Evolutionary conservation across 2,329 filamentous ascomycete species (phyloP).

Genomic region (Emmonsiellopsis sp.): DNA sequence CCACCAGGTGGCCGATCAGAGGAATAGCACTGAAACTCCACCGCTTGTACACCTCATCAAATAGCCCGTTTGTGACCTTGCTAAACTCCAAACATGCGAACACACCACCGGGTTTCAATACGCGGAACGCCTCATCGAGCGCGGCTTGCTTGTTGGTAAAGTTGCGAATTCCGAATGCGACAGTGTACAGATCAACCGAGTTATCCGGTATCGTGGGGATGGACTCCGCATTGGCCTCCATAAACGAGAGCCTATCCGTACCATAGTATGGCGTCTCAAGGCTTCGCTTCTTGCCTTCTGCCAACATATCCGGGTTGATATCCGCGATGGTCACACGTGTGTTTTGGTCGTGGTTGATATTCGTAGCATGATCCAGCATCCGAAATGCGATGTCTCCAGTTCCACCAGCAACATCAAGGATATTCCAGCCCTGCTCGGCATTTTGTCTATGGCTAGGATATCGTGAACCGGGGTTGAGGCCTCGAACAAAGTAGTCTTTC

Average conservation of each 20-base stretch:
- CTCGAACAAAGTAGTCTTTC: slow-evolving; percentile 94
- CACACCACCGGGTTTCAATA: slow-evolving; percentile 87
- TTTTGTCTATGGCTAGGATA: slow-evolving; percentile 24
- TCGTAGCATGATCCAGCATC: slow-evolving; percentile 78
- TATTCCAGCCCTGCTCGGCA: slow-evolving; percentile 50
- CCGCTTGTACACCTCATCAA: slow-evolving; percentile 82
- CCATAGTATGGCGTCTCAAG: slow-evolving; percentile 52
- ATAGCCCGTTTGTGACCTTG: slow-evolving; percentile 66
- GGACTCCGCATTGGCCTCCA: slow-evolving; percentile 83
- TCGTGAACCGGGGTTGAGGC: slow-evolving; percentile 69
- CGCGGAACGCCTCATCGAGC: slow-evolving; percentile 71
- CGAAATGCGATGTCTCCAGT: slow-evolving; percentile 98
- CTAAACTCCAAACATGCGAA: slow-evolving; percentile 96
- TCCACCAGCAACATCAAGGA: slow-evolving; percentile 93
- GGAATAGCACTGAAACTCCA: slow-evolving; percentile 96
- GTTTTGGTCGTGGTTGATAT: slow-evolving; percentile 67
- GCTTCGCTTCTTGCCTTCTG: slow-evolving; percentile 74
- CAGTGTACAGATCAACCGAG: slow-evolving; percentile 90
- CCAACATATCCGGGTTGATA: slow-evolving; percentile 93
- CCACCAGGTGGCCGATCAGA: slow-evolving; percentile 88
- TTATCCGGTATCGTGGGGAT: slow-evolving; percentile 56
- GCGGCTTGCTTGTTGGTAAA: slow-evolving; percentile 87
- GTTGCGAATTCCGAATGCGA: slow-evolving; percentile 94
- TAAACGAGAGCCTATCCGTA: slow-evolving; percentile 54
- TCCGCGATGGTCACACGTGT: slow-evolving; percentile 86